Evolutionary conservation across 202 grass and related monocot genomes (phyloP).

Genomic region (Setaria viridis): DNA sequence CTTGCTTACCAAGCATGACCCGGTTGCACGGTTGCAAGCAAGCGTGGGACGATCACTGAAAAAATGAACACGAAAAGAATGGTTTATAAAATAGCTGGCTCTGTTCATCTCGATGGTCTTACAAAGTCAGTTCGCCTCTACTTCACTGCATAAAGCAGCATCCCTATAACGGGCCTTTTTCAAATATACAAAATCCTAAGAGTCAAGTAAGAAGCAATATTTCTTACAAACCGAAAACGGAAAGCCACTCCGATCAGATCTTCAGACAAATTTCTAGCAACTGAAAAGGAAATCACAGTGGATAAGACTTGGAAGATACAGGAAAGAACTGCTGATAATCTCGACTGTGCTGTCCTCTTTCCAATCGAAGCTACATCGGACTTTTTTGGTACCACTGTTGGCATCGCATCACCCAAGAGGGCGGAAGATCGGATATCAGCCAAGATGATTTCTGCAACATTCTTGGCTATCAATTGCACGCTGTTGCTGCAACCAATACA

Average conservation of each 20-base stretch:
- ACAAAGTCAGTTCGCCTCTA: neutral
- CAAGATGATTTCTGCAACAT: constrained; percentile 30
- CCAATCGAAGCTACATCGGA: constrained; percentile 20
- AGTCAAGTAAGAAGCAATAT: neutral
- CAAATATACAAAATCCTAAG: constrained; percentile 2
- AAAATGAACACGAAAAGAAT: neutral
- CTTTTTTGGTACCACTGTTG: constrained; percentile 3
- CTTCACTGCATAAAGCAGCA: neutral
- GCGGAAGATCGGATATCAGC: constrained; percentile 18
- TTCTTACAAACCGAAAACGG: neutral
- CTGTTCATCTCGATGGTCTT: neutral
- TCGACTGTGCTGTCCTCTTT: constrained; percentile 28
- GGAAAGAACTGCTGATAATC: constrained; percentile 18
- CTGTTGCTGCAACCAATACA: neutral
- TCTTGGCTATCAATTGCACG: neutral
- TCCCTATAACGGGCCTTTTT: neutral
- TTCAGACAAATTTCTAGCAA: constrained; percentile 4
- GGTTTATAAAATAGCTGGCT: neutral
- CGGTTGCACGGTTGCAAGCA: neutral
- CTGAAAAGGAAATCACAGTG: constrained; percentile 2
- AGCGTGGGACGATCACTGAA: neutral
- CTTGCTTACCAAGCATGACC: neutral
- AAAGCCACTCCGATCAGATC: neutral
- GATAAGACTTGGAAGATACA: constrained; percentile 34
- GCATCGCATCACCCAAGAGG: constrained; percentile 25